Percentiles rank a stretch among this genome's conserved stretches.
Evolutionary conservation across 805 yeast species (phyloP).

Genomic region (Suhomyces tanzawaensis): DNA sequence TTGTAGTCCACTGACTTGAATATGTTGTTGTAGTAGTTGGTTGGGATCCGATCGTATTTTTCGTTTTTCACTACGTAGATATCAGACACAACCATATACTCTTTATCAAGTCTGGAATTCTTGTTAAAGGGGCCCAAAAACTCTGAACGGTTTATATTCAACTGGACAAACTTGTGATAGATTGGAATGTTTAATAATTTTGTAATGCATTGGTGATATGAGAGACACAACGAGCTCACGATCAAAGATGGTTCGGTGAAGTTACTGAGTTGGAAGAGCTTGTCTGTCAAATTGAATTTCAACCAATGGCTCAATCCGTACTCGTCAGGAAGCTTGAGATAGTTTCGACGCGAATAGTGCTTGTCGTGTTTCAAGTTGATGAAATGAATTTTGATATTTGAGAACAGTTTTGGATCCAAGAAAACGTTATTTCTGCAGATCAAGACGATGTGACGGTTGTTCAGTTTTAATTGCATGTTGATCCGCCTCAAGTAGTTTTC

Average conservation of each 20-base stretch:
- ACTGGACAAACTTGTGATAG: slow-evolving; percentile 2
- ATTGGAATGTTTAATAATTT: slow-evolving; percentile 8
- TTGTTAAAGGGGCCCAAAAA: too few relatives aligned
- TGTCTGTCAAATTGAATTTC: slow-evolving; percentile 11
- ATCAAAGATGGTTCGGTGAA: slow-evolving; percentile 9
- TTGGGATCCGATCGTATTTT: not conserved
- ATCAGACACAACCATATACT: not conserved
- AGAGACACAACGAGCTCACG: slow-evolving; percentile 6
- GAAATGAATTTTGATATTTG: slow-evolving; percentile 15
- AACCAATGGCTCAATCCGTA: slow-evolving; percentile 15
- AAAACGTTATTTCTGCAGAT: slow-evolving; percentile 16
- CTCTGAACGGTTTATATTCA: slow-evolving; percentile 6
- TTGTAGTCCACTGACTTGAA: slow-evolving; percentile 4
- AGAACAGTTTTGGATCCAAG: slow-evolving; percentile 8
- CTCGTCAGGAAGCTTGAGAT: slow-evolving; percentile 16
- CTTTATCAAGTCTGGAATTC: not conserved
- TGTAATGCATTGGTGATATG: slow-evolving; percentile 10
- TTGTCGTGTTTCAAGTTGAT: slow-evolving; percentile 15
- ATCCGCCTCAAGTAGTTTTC: slow-evolving; percentile 15
- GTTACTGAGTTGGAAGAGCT: slow-evolving; percentile 9
- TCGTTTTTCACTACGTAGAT: slow-evolving; percentile 1
- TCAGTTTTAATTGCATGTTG: slow-evolving; percentile 12
- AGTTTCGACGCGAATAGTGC: slow-evolving; percentile 8
- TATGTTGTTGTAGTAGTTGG: not conserved
- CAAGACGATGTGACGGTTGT: slow-evolving; percentile 14